These are phyloP conservation scores for Colletotrichum somersetense DNA, from an alignment of 2,329 filamentous ascomycete species.

Conservation along the genomic window DNA sequence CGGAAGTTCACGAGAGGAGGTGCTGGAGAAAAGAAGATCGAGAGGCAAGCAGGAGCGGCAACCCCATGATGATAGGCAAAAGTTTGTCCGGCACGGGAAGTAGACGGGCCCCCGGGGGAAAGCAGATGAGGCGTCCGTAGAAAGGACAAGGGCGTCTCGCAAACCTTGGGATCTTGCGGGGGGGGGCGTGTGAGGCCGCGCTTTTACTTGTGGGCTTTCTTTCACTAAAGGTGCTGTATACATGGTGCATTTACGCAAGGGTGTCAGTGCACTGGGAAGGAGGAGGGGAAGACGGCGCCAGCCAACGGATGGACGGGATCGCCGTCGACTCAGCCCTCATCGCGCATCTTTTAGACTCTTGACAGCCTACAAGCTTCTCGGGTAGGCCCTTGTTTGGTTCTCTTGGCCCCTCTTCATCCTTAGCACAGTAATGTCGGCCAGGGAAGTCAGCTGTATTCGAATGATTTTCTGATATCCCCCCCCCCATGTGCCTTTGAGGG, in stretches of 20 bases:
- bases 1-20: background rate
- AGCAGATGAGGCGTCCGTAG: constrained; percentile 1
- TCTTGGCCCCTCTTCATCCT: background rate
- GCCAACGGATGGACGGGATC: background rate
- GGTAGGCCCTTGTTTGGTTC: background rate
- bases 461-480: background rate
- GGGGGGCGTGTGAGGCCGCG: constrained; percentile 1
- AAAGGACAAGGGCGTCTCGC: background rate
- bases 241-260: background rate
- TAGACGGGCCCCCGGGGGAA: background rate
- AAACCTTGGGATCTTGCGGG: background rate
- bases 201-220: background rate
- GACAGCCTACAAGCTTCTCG: constrained; percentile 9
- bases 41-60: background rate
- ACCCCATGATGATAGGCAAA: background rate
- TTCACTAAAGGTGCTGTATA: background rate
- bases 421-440: background rate
- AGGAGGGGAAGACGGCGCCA: background rate
- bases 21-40: background rate
- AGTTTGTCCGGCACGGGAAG: background rate
- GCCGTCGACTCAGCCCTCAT: constrained; percentile 5
- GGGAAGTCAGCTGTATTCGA: background rate
- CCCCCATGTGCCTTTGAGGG: background rate
- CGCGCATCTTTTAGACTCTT: background rate
- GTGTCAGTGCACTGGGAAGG: background rate